A percentile compares a stretch with the other conserved stretches of the same genome.
Conservation (phyloP, 768 basidiomycete species). For the Mycena chlorophos region DNA sequence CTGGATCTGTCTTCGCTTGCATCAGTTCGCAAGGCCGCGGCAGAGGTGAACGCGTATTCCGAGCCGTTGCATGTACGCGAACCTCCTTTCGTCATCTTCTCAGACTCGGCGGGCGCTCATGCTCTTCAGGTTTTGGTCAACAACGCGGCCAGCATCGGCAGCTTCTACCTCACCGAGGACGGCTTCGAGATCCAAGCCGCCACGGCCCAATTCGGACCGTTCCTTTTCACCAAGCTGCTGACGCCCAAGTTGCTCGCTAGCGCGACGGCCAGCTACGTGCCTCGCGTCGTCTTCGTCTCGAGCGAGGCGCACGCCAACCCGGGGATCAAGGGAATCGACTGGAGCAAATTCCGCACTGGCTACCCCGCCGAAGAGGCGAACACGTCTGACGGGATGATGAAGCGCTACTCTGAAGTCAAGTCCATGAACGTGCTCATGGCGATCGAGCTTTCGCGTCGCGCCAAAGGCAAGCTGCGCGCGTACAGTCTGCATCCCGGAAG, state of each 20-base stretch:
- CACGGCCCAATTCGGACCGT: constrained; percentile 4
- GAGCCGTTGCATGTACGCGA: constrained; percentile 4
- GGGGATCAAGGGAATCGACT: background rate
- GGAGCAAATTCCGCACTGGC: background rate
- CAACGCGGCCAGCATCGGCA: background rate
- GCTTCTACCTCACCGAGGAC: background rate
- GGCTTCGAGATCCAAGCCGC: constrained; percentile 1
- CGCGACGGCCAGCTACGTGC: background rate
- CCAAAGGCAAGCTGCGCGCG: background rate
- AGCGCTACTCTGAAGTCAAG: constrained; percentile 3
- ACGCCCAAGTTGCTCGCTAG: constrained; percentile 2
- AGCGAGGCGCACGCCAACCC: background rate
- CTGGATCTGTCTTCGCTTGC: constrained; percentile 7
- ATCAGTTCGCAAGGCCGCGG: constrained; percentile 1
- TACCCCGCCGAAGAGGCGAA: background rate
- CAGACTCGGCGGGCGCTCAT: too few relatives aligned
- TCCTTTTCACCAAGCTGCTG: constrained; percentile 9
- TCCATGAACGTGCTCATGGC: background rate
- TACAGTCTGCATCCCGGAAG: constrained; percentile 8
- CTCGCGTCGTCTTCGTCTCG: constrained; percentile 4
- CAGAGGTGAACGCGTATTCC: background rate
- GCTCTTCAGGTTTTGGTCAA: background rate
- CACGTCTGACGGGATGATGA: background rate
- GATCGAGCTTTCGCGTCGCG: background rate
- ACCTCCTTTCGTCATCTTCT: background rate